phyloP scores from a whole-genome alignment of 495 filamentous ascomycete genomes.

The Penicillium herquei region DNA sequence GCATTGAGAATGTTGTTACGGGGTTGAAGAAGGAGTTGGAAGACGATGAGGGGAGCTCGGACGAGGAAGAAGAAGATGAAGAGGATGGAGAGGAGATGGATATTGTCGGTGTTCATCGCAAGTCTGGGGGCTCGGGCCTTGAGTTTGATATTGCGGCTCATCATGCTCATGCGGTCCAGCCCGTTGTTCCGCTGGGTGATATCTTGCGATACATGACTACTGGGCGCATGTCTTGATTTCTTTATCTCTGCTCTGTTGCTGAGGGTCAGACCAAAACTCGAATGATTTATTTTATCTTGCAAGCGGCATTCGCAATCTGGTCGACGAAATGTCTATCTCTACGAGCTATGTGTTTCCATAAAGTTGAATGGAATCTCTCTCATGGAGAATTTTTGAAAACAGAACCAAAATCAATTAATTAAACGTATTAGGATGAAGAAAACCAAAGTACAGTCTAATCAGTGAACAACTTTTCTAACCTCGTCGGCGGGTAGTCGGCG shows the following conservation, averaged over 20 bases:
- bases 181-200: slow-evolving; percentile 45
- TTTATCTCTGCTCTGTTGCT: background rate
- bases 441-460: background rate
- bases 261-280: too few species aligned
- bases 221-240: slow-evolving; percentile 37
- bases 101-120: slow-evolving; percentile 40
- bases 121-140: slow-evolving; percentile 35
- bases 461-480: slow-evolving; percentile 28
- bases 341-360: background rate
- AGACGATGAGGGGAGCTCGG: slow-evolving; percentile 53
- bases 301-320: too few species aligned
- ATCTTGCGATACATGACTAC: slow-evolving; percentile 57
- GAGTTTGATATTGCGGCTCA: slow-evolving; percentile 45
- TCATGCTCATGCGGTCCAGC: slow-evolving; percentile 29
- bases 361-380: too few species aligned
- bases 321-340: background rate
- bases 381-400: too few species aligned
- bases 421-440: background rate
- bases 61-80: slow-evolving; percentile 48
- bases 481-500: slow-evolving; percentile 50
- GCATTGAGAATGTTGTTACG: slow-evolving; percentile 68
- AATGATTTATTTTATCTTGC: too few species aligned
- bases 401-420: background rate
- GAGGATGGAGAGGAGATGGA: slow-evolving; percentile 54
- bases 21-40: slow-evolving; percentile 58